Conservation (phyloP, 2,329 filamentous ascomycete species). For the Fusarium tricinctum region DNA sequence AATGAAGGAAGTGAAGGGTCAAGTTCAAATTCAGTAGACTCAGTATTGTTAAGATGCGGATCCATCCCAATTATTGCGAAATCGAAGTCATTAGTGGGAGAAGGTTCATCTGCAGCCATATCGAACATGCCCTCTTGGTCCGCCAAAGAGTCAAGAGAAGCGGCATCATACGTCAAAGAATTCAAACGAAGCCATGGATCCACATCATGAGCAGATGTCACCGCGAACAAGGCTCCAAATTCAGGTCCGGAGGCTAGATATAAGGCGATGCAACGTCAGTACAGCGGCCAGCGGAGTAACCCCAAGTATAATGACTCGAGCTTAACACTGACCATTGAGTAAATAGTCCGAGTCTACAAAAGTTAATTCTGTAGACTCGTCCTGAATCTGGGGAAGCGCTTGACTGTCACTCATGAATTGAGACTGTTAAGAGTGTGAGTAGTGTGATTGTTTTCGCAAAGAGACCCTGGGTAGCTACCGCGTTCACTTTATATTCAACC, state of each 20-base stretch:
- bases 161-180: neutral
- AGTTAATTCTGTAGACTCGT: slow-evolving; percentile 34
- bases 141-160: slow-evolving; percentile 17
- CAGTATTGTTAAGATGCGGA: neutral
- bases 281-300: slow-evolving; percentile 20
- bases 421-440: neutral
- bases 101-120: neutral
- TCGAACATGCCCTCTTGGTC: slow-evolving; percentile 6
- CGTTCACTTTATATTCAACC: slow-evolving; percentile 26
- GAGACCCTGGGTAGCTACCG: neutral
- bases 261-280: slow-evolving; percentile 19
- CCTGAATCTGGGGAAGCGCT: slow-evolving; percentile 12
- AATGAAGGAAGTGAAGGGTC: neutral
- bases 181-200: slow-evolving; percentile 13
- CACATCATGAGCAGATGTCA: slow-evolving; percentile 20
- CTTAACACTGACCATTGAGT: slow-evolving; percentile 29
- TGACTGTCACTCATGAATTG: slow-evolving; percentile 28
- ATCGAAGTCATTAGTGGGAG: neutral
- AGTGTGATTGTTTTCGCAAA: neutral
- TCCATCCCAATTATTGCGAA: slow-evolving; percentile 8
- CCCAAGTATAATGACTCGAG: slow-evolving; percentile 28
- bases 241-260: slow-evolving; percentile 20
- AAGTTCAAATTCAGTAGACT: neutral
- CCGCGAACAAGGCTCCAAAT: slow-evolving; percentile 9
- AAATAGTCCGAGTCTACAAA: slow-evolving; percentile 38